Percentiles rank a stretch among this genome's conserved stretches.
phyloP scores from a whole-genome alignment of 306 rosid species.

The Prunus mira region DNA sequence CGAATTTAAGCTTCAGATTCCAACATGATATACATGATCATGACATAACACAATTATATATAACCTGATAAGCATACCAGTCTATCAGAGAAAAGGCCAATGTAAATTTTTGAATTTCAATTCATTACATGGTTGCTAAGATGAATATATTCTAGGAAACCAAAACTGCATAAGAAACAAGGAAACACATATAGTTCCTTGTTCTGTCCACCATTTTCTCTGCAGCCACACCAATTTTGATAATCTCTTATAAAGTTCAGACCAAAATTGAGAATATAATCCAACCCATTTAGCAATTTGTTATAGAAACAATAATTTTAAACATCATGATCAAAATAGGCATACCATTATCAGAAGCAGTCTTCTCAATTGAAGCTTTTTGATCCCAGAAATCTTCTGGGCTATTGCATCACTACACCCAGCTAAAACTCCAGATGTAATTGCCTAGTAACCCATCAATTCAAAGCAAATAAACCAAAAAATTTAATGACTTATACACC shows the following conservation, averaged over 20 bases:
- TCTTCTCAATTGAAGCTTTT: constrained; percentile 81
- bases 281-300: not conserved
- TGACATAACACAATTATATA: not conserved
- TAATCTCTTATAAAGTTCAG: not conserved
- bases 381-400: constrained; percentile 85
- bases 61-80: not conserved
- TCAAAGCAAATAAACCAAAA: not conserved
- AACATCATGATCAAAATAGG: not conserved
- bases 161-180: not conserved
- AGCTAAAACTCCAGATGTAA: constrained; percentile 77
- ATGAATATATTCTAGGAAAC: not conserved
- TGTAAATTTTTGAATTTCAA: not conserved
- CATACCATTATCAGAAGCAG: constrained; percentile 70
- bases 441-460: constrained; percentile 54
- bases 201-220: not conserved
- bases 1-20: constrained; percentile 13
- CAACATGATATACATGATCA: not conserved
- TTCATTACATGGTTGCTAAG: not conserved
- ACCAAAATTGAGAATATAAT: not conserved
- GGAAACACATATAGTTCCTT: not conserved
- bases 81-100: not conserved
- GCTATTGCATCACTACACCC: constrained; percentile 81
- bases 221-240: not conserved
- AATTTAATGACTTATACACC: not conserved
- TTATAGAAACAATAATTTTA: not conserved